Evolutionary conservation across 176 grass and related monocot genomes (phyloP).

Genomic region (Typha latifolia): DNA sequence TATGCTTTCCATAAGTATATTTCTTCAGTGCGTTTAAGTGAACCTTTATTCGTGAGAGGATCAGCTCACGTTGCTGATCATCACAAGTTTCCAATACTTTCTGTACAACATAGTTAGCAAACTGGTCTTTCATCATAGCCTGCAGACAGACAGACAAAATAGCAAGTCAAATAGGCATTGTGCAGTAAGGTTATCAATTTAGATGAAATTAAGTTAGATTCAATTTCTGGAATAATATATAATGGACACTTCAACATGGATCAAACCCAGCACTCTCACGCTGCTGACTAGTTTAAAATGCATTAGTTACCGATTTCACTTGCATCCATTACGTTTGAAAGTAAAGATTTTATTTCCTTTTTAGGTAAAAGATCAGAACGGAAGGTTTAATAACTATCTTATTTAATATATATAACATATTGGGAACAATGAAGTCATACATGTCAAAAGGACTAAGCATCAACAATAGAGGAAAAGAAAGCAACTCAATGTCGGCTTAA

Average conservation of each 20-base stretch:
- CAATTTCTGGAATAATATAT: too few species aligned
- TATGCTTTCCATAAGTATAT: constrained; percentile 13
- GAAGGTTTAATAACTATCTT: neutral
- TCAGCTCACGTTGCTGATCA: neutral
- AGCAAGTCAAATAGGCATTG: neutral
- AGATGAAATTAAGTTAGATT: too few species aligned
- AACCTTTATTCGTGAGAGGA: constrained; percentile 6
- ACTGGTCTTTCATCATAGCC: constrained; percentile 28
- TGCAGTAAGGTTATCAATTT: neutral
- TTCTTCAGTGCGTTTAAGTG: neutral
- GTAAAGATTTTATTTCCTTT: neutral
- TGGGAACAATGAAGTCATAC: too few species aligned
- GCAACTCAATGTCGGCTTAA: neutral
- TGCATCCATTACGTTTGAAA: neutral
- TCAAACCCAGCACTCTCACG: too few species aligned
- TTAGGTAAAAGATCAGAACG: neutral
- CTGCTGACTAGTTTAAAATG: neutral
- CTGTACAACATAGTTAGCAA: constrained; percentile 30
- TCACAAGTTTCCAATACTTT: constrained; percentile 10
- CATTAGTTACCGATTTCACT: neutral
- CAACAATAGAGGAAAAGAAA: neutral
- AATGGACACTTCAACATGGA: too few species aligned
- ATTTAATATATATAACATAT: neutral
- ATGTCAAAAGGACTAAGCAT: too few species aligned
- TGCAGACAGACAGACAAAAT: neutral